Conservation (phyloP, 2,329 filamentous ascomycete species). For the Trichoderma sp. region DNA sequence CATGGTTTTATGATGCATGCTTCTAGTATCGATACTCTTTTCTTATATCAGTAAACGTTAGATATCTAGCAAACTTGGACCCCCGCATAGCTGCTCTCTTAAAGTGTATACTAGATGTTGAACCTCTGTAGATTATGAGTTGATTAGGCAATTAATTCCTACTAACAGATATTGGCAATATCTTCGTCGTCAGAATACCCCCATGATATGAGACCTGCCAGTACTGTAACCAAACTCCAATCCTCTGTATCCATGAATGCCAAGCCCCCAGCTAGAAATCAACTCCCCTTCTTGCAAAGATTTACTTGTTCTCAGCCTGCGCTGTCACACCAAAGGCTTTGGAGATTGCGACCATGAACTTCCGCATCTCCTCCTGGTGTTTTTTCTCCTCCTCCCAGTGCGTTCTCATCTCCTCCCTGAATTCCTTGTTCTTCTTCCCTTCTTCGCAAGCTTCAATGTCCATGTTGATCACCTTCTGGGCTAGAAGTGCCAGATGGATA, state of each 20-base stretch:
- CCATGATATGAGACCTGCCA: background rate
- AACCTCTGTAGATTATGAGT: background rate
- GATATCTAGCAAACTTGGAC: background rate
- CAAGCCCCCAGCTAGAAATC: background rate
- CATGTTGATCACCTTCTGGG: accelerated
- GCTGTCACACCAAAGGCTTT: background rate
- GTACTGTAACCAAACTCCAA: background rate
- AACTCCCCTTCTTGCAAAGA: background rate
- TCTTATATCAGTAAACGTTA: too few relatives aligned
- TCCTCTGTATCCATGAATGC: background rate
- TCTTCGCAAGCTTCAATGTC: background rate
- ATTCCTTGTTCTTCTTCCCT: background rate
- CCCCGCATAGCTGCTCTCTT: background rate
- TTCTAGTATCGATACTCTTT: too few relatives aligned
- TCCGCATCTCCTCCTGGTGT: background rate
- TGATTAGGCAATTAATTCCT: background rate
- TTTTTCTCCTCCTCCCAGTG: background rate
- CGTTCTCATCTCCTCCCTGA: background rate
- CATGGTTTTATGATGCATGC: too few relatives aligned
- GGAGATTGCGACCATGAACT: background rate
- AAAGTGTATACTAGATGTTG: background rate
- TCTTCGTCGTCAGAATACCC: background rate
- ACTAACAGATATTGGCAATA: background rate
- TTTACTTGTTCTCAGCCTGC: background rate
- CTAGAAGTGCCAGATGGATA: accelerated